These are phyloP conservation scores for Yamadazyma membranifaciens DNA, from an alignment of 1,139 yeast genomes.

Conservation along the genomic window DNA sequence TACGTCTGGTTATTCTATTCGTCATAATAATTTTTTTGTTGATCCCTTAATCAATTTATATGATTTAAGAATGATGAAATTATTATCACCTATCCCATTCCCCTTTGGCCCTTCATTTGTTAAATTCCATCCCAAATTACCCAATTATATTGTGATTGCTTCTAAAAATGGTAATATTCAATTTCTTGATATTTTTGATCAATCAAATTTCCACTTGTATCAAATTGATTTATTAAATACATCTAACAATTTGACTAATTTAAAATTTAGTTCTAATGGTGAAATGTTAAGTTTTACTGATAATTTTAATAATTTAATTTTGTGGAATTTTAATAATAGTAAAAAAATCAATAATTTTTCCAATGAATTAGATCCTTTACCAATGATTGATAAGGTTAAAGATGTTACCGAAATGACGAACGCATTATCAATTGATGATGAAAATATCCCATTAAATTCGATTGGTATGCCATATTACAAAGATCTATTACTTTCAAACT, in stretches of 20 bases:
- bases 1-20: slow-evolving; percentile 76
- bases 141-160: slow-evolving; percentile 74
- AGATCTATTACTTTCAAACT: slow-evolving; percentile 74
- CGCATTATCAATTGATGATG: slow-evolving; percentile 25
- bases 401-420: slow-evolving; percentile 21
- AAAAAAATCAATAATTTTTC: slow-evolving; percentile 48
- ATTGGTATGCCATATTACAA: slow-evolving; percentile 89
- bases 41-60: slow-evolving; percentile 86
- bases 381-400: slow-evolving; percentile 33
- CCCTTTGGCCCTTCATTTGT: slow-evolving; percentile 89
- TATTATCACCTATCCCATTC: slow-evolving; percentile 80
- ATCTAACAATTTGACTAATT: slow-evolving; percentile 42
- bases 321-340: slow-evolving; percentile 64
- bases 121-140: slow-evolving; percentile 80
- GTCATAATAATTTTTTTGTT: slow-evolving; percentile 37
- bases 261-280: slow-evolving; percentile 77
- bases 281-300: slow-evolving; percentile 75
- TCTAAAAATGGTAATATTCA: slow-evolving; percentile 82
- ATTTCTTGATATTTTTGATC: slow-evolving; percentile 79
- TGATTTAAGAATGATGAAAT: slow-evolving; percentile 72
- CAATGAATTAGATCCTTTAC: slow-evolving; percentile 46
- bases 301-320: slow-evolving; percentile 58
- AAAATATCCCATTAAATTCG: slow-evolving; percentile 56
- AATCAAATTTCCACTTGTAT: slow-evolving; percentile 58
- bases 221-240: slow-evolving; percentile 53